Evolutionary conservation across 1,284 basidiomycete species (phyloP).

Genomic region (Pseudozyma thailandica): DNA sequence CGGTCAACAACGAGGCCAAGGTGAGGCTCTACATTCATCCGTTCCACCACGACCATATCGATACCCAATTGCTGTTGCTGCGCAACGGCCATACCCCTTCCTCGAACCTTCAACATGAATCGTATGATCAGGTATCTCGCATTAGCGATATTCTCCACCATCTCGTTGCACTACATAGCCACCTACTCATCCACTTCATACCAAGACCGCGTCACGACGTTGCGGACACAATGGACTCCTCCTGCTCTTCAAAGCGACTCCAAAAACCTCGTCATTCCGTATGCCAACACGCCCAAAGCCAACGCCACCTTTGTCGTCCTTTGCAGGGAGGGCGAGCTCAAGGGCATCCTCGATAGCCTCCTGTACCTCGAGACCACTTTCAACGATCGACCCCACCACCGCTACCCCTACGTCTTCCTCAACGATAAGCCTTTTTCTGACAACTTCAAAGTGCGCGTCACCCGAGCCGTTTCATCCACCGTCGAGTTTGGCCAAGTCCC

Average conservation of each 20-base stretch:
- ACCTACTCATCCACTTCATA: conserved; percentile 32
- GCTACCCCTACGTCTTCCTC: conserved; percentile 69
- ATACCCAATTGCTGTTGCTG: neutral
- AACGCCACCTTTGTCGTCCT: conserved; percentile 67
- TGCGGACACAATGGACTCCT: conserved; percentile 13
- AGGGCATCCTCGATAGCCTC: conserved; percentile 58
- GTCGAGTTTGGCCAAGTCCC: conserved; percentile 81
- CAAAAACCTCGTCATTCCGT: conserved; percentile 4
- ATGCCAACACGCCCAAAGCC: conserved; percentile 51
- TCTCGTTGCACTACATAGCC: conserved; percentile 38
- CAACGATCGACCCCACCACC: conserved; percentile 52
- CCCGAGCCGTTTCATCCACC: conserved; percentile 60
- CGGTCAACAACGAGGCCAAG: too few relatives aligned
- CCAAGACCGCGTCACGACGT: conserved; percentile 17
- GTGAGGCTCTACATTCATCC: too few relatives aligned
- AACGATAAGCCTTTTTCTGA: conserved; percentile 68
- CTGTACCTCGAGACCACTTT: conserved; percentile 59
- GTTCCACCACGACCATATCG: conserved; percentile 4
- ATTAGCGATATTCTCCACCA: conserved; percentile 20
- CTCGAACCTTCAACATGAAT: conserved; percentile 16
- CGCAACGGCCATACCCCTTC: neutral
- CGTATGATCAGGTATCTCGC: conserved; percentile 28
- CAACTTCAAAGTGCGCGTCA: conserved; percentile 67
- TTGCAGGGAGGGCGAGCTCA: conserved; percentile 66
- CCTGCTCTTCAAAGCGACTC: neutral